A percentile compares a stretch with the other conserved stretches of the same genome.
phyloP scores from a whole-genome alignment of 495 filamentous ascomycete genomes.

The Letharia columbiana region DNA sequence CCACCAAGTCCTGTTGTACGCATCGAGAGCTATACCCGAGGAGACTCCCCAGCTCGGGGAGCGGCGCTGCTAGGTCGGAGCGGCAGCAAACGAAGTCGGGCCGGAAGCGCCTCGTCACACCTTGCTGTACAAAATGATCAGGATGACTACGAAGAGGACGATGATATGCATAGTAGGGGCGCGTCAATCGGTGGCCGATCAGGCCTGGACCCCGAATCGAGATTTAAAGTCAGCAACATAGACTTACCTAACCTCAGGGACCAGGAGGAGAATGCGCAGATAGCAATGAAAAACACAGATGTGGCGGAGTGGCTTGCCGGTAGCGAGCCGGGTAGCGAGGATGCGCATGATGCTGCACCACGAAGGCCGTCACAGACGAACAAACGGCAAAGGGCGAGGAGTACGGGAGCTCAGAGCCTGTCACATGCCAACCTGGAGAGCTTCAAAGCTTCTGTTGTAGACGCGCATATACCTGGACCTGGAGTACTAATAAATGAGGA shows the following conservation, averaged over 20 bases:
- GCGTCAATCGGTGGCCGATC: constrained; percentile 19
- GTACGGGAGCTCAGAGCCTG: constrained; percentile 38
- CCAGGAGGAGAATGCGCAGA: constrained; percentile 33
- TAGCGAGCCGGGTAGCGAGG: constrained; percentile 37
- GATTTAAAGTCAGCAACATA: constrained; percentile 29
- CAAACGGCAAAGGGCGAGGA: constrained; percentile 37
- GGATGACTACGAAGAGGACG: constrained; percentile 29
- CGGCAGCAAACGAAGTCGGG: constrained; percentile 28
- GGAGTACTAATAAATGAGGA: constrained; percentile 39
- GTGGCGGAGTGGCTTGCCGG: constrained; percentile 41
- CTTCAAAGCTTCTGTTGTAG: constrained; percentile 22
- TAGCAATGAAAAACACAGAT: constrained; percentile 38
- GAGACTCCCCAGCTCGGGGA: constrained; percentile 41
- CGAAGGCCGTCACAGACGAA: constrained; percentile 15
- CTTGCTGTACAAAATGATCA: constrained; percentile 31
- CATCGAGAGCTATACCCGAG: constrained; percentile 38
- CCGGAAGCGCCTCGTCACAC: constrained; percentile 32
- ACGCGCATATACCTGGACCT: constrained; percentile 37
- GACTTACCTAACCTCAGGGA: constrained; percentile 41
- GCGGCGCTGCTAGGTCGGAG: constrained; percentile 24
- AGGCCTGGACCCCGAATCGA: constrained; percentile 36
- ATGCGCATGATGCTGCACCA: constrained; percentile 30
- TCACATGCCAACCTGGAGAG: constrained; percentile 31
- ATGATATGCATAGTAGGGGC: constrained; percentile 19
- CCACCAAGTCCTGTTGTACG: constrained; percentile 41